Conservation (phyloP, 2,329 filamentous ascomycete genomes). For the Trichoderma asperellum region DNA sequence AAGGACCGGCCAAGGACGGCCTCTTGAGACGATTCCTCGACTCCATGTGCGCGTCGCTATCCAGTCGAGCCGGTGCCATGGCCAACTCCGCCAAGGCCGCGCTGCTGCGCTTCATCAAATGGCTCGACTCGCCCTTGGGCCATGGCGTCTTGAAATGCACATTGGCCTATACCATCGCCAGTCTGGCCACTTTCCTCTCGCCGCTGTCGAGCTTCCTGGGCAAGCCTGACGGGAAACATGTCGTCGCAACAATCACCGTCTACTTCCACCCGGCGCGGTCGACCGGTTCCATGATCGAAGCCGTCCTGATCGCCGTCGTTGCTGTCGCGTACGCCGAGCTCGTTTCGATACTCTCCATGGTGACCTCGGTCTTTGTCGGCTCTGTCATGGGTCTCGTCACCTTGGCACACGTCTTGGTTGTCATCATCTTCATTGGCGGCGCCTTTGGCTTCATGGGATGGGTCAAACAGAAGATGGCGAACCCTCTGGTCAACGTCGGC, state of each 20-base stretch:
- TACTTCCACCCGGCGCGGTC: slow-evolving; percentile 88
- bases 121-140: slow-evolving; percentile 69
- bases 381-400: slow-evolving; percentile 65
- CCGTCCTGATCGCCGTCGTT: slow-evolving; percentile 70
- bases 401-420: slow-evolving; percentile 73
- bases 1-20: slow-evolving; percentile 12
- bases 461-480: slow-evolving; percentile 75
- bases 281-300: slow-evolving; percentile 83
- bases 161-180: slow-evolving; percentile 80
- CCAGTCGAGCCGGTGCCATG: slow-evolving; percentile 20
- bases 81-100: slow-evolving; percentile 7
- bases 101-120: slow-evolving; percentile 40
- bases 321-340: slow-evolving; percentile 71
- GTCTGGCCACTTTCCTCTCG: slow-evolving; percentile 77
- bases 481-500: slow-evolving; percentile 77
- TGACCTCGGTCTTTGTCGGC: slow-evolving; percentile 74
- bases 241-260: slow-evolving; percentile 86
- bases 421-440: slow-evolving; percentile 79
- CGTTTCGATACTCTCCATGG: slow-evolving; percentile 80
- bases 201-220: slow-evolving; percentile 74
- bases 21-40: slow-evolving; percentile 15
- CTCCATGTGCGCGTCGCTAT: slow-evolving; percentile 14
- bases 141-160: slow-evolving; percentile 84
- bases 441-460: slow-evolving; percentile 82
- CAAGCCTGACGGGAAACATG: slow-evolving; percentile 82